Base-by-base conservation (phyloP, 1,284 basidiomycete species). In the Cryptococcus floricola region DNA sequence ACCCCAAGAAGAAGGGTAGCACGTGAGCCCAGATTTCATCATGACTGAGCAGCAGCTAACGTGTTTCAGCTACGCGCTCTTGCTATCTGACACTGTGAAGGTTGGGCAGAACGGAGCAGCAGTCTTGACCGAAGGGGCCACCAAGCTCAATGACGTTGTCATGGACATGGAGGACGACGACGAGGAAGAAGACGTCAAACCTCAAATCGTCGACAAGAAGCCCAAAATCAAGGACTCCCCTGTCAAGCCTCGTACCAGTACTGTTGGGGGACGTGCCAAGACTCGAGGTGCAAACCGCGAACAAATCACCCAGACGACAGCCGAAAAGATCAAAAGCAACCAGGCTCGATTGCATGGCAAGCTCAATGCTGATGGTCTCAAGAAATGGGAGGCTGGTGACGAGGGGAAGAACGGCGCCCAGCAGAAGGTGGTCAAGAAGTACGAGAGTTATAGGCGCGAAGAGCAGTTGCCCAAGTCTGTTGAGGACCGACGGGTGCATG, bases 361-460 rank as follows among this genome's bases (percentile, higher is more conserved):
- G 63, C 79, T 95, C 52, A 92, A 97, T 69, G 76, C 83, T 2
- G 88, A 89, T 38, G 96, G 95, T 19, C 72, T 98, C 25, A 85
- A 87, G 58, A 87, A 86, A 66, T 97, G 86, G 73, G 88, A 90
- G 1, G 62, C 68, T 34, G 82, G 83, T 23, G 79, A 63, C 38
- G 71, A 68, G 44, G 87, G 87, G 39, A 89, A 91, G 64, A 87
- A 90, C 65, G 69, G 69, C 18, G 70, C 69, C 37, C 59, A 71
- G 49, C 88, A 88, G 31, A 96, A 96, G 75, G 83, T 85, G 1
- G 94, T 94, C 86, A 95, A 95, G 75, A 86, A 87, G 62, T 98
- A 97, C 79, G 92, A 94, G 79, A 95, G 91, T 67, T 99, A 98
- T 78, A 93, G 92, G 76, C 87, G 94, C 39, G 95, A 98, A 73